phyloP scores from a whole-genome alignment of 2,329 filamentous ascomycete genomes.

The Alternaria novae-zelandiae region DNA sequence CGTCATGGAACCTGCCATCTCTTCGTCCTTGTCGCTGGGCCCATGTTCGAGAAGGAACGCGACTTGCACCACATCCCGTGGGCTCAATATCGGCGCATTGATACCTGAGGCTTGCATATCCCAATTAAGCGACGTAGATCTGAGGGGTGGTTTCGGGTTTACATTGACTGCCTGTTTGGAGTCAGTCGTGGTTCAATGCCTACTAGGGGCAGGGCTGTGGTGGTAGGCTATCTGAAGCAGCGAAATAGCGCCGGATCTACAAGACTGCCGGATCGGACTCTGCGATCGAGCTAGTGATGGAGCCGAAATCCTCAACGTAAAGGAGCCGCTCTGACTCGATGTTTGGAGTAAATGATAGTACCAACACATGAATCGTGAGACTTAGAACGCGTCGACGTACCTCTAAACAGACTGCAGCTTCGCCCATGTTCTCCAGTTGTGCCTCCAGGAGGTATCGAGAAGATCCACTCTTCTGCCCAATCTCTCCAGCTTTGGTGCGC shows the following conservation, averaged over 20 bases:
- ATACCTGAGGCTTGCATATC: constrained; percentile 51
- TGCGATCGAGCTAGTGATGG: constrained; percentile 14
- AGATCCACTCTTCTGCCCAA: constrained; percentile 55
- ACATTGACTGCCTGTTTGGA: constrained; percentile 48
- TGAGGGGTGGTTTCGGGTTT: constrained; percentile 61
- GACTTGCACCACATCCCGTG: constrained; percentile 69
- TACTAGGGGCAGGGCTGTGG: constrained; percentile 12
- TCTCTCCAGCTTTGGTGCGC: constrained; percentile 80
- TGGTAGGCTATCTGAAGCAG: constrained; percentile 5
- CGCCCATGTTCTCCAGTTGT: constrained; percentile 93
- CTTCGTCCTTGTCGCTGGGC: constrained; percentile 52
- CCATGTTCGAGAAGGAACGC: constrained; percentile 67
- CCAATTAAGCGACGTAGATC: constrained; percentile 62
- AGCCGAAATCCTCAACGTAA: constrained; percentile 9
- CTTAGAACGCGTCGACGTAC: constrained; percentile 42
- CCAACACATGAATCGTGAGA: neutral
- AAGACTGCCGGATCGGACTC: constrained; percentile 17
- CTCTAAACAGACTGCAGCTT: constrained; percentile 81
- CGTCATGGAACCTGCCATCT: constrained; percentile 41
- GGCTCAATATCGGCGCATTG: constrained; percentile 59
- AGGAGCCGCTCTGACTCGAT: constrained; percentile 4
- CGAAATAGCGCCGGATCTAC: constrained; percentile 19
- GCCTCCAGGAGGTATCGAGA: constrained; percentile 81
- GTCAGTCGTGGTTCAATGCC: constrained; percentile 19
- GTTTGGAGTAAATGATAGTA: constrained; percentile 23